phyloP scores from a whole-genome alignment of 1,284 basidiomycete genomes.

The Puccinia novopanici region DNA sequence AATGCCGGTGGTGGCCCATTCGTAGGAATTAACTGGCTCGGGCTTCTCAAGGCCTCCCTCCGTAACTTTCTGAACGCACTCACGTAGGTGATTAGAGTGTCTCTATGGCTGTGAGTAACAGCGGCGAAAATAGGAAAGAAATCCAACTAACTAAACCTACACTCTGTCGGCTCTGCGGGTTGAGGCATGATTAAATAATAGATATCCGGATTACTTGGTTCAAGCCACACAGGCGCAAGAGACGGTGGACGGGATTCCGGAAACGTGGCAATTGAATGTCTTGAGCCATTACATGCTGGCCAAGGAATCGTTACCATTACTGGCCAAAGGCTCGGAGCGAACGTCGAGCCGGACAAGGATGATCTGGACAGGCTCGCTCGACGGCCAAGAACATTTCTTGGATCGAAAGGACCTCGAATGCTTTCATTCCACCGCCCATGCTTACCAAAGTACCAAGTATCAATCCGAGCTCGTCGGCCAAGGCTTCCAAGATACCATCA shows the following conservation, averaged over 20 bases:
- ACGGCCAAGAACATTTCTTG: conserved; percentile 57
- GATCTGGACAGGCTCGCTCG: conserved; percentile 59
- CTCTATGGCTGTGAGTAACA: not conserved
- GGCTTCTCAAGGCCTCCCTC: conserved; percentile 56
- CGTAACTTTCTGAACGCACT: conserved; percentile 57
- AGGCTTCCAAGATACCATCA: conserved; percentile 56
- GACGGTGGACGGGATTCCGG: conserved; percentile 30
- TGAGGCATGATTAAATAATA: conserved; percentile 5
- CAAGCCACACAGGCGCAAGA: conserved; percentile 10
- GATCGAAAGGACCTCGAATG: conserved; percentile 58
- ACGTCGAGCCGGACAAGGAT: conserved; percentile 54
- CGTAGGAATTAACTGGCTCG: conserved; percentile 58
- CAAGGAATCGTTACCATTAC: conserved; percentile 19
- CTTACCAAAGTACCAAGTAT: conserved; percentile 59
- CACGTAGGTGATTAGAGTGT: conserved; percentile 53
- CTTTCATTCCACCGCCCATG: conserved; percentile 53
- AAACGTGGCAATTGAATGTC: conserved; percentile 49
- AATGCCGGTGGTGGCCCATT: conserved; percentile 59
- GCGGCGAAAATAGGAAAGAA: not conserved
- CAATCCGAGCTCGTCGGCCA: conserved; percentile 59
- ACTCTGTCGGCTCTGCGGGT: not conserved
- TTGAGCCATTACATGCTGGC: conserved; percentile 46
- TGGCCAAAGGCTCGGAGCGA: conserved; percentile 6
- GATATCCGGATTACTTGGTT: conserved; percentile 50
- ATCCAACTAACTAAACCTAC: not conserved